Conservation (phyloP, 202 grass and related monocot species). For the Schoenoplectus triqueter region DNA sequence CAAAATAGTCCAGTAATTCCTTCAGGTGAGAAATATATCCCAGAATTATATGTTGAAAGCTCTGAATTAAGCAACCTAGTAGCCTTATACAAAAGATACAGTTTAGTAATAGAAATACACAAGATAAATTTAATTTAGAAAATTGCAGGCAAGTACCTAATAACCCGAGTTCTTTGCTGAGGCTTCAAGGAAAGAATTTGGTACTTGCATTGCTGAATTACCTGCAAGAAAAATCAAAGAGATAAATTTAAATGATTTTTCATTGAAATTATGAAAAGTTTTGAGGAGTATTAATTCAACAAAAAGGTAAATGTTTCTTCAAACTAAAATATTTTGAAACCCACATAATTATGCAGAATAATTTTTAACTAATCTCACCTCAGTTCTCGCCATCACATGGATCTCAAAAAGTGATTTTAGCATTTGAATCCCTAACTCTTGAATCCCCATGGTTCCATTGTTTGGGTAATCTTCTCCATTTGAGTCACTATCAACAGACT, state of each 20-base stretch:
- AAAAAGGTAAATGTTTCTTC: slow-evolving; percentile 21
- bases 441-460: slow-evolving; percentile 50
- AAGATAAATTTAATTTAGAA: slow-evolving; percentile 14
- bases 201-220: slow-evolving; percentile 90
- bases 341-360: background rate
- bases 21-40: slow-evolving; percentile 73
- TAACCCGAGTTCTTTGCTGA: slow-evolving; percentile 58
- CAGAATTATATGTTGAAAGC: slow-evolving; percentile 64
- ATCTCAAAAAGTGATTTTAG: slow-evolving; percentile 77
- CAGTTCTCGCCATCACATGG: slow-evolving; percentile 68
- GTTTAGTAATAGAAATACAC: background rate
- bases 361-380: slow-evolving; percentile 48
- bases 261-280: slow-evolving; percentile 35
- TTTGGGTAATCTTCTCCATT: slow-evolving; percentile 37
- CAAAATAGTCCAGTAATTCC: slow-evolving; percentile 83
- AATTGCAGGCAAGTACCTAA: slow-evolving; percentile 48
- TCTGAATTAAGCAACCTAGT: slow-evolving; percentile 61
- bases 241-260: slow-evolving; percentile 35
- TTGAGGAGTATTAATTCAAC: background rate
- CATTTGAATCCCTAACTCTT: slow-evolving; percentile 71
- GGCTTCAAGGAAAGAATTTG: slow-evolving; percentile 79
- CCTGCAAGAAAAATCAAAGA: slow-evolving; percentile 46
- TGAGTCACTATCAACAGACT: slow-evolving; percentile 48
- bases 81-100: slow-evolving; percentile 45
- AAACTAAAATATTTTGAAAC: background rate